Conservation (phyloP, 345 rosid genomes). For the Kandelia obovata region DNA sequence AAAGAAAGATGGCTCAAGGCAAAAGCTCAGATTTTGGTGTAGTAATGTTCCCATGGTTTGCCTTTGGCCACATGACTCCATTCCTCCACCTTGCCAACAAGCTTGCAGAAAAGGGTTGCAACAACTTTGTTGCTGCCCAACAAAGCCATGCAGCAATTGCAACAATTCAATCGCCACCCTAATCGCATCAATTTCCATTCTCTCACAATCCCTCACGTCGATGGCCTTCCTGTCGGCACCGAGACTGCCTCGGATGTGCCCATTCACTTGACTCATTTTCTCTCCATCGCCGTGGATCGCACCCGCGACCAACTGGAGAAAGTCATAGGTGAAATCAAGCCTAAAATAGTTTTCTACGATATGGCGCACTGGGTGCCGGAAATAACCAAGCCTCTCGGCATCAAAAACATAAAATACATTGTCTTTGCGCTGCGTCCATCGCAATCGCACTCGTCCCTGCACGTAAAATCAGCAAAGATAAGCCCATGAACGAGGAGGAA, state of each 20-base stretch:
- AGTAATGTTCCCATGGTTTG: slow-evolving; percentile 61
- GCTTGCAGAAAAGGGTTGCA: slow-evolving; percentile 48
- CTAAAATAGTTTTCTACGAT: slow-evolving; percentile 53
- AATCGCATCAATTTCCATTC: slow-evolving; percentile 35
- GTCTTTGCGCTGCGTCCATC: slow-evolving; percentile 48
- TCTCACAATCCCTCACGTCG: slow-evolving; percentile 37
- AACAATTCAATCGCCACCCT: slow-evolving; percentile 39
- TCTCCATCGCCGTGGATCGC: slow-evolving; percentile 56
- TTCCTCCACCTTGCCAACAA: slow-evolving; percentile 54
- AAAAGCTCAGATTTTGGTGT: slow-evolving; percentile 27
- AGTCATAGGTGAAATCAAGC: slow-evolving; percentile 28
- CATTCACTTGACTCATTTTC: slow-evolving; percentile 32
- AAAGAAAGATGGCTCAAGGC: slow-evolving; percentile 1
- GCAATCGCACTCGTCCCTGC: slow-evolving; percentile 66
- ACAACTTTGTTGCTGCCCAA: slow-evolving; percentile 45
- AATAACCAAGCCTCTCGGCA: slow-evolving; percentile 42
- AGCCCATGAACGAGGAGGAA: slow-evolving; percentile 40
- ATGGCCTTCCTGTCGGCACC: slow-evolving; percentile 63
- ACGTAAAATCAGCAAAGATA: slow-evolving; percentile 31
- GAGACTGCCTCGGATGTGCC: slow-evolving; percentile 75
- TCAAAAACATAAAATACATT: slow-evolving; percentile 48
- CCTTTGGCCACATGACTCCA: slow-evolving; percentile 61
- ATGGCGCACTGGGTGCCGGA: slow-evolving; percentile 57
- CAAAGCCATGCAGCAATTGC: slow-evolving; percentile 32
- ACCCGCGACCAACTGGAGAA: slow-evolving; percentile 51